Base-by-base conservation (phyloP, 1,284 basidiomycete genomes). In the Amanita bisporigera region DNA sequence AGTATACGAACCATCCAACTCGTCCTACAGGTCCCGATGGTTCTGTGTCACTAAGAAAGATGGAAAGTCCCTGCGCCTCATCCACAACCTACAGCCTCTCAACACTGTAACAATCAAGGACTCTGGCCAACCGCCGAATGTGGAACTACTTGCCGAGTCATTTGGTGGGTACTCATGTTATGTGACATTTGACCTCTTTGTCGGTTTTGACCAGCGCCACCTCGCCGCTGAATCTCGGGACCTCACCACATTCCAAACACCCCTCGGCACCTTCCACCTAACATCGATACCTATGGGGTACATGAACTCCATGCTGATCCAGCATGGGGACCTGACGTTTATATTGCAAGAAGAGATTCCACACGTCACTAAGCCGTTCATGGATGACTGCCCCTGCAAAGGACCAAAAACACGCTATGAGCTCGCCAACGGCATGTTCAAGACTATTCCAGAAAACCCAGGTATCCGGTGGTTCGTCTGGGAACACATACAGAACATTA, bases 21-120 rank as follows among this genome's bases (percentile, higher is more conserved):
- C 78, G 0, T 76, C 83, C 0, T 85, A 85, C 64, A 67, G 74
- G 0, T 81, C 77, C 0, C 21, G 72, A 19, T 82, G 81, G 80
- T 84, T 85, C 50, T 82, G 77, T 54, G 76, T 84, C 0, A 17
- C 70, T 0, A 78, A 79, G 65, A 79, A 78, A 52, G 72, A 74
- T 65, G 73, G 76, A 12, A 70, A 65, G 15, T 21, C 29, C 2
- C 58, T 81, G 0, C 66, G 72, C 4, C 73, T 80, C 4, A 75
- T 81, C 1, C 79, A 80, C 43, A 66, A 65, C 54, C 68, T 82
- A 0, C 73, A 81, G 59, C 78, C 76, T 6, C 72, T 83, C 0
- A 82, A 82, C 55, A 65, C 61, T 0, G 77, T 81, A 6, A 78
- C 78, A 3, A 78, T 83, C 50, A 47, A 63, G 29, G 73, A 82